Evolutionary conservation across 2,329 filamentous ascomycete species (phyloP).

Genomic region (Aureobasidium namibiae): DNA sequence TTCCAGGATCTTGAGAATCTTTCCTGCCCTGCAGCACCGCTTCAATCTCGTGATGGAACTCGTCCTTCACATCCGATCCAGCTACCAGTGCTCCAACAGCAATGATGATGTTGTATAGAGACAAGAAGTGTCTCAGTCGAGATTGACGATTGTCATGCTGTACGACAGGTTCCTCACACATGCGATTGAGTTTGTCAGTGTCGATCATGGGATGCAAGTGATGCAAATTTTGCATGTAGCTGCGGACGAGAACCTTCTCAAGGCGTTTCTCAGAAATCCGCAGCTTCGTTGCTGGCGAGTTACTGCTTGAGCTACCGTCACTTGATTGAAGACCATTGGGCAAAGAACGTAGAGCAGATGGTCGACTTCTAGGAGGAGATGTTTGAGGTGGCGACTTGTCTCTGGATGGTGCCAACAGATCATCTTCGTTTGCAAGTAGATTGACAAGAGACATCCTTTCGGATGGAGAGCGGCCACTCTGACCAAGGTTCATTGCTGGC

Average conservation of each 20-base stretch:
- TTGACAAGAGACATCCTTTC: slow-evolving; percentile 2
- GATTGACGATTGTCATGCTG: neutral
- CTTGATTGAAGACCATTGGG: neutral
- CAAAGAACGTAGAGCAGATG: neutral
- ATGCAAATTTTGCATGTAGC: slow-evolving; percentile 6
- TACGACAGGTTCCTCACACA: slow-evolving; percentile 17
- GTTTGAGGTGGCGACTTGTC: neutral
- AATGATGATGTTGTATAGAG: slow-evolving; percentile 24
- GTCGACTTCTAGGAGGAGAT: neutral
- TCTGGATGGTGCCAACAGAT: slow-evolving; percentile 2
- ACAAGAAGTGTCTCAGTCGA: slow-evolving; percentile 16
- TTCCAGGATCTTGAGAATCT: neutral
- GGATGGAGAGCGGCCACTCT: neutral
- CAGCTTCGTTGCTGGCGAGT: neutral
- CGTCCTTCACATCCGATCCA: slow-evolving; percentile 14
- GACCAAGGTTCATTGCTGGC: neutral
- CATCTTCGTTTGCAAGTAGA: slow-evolving; percentile 1
- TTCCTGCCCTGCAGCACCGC: neutral
- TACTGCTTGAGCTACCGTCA: neutral
- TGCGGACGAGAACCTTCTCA: neutral
- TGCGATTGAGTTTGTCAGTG: neutral
- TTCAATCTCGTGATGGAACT: neutral
- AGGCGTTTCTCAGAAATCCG: neutral
- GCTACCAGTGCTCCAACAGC: slow-evolving; percentile 25
- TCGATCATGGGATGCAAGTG: slow-evolving; percentile 10